Evolutionary conservation across 2,329 filamentous ascomycete genomes (phyloP).

Genomic region (Hypoxylon sp.): DNA sequence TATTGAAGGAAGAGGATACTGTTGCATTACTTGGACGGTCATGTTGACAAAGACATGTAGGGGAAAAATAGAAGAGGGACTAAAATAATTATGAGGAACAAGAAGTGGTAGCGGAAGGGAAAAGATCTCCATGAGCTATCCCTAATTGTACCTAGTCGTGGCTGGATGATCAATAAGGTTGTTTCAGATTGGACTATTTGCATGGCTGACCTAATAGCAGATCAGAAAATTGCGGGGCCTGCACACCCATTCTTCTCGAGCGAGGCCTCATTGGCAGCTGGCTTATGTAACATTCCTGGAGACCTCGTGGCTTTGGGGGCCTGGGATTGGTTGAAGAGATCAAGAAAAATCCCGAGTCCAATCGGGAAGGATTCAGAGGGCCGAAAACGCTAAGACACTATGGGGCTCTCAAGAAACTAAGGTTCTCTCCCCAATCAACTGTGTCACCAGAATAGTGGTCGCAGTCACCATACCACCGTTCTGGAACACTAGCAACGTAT

Average conservation of each 20-base stretch:
- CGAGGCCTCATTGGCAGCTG: slow-evolving; percentile 16
- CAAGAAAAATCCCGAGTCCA: slow-evolving; percentile 40
- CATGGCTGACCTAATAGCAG: slow-evolving; percentile 21
- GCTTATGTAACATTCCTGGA: slow-evolving; percentile 37
- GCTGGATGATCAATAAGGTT: slow-evolving; percentile 28
- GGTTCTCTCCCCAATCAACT: slow-evolving; percentile 35
- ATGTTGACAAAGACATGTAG: slow-evolving; percentile 2
- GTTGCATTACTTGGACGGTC: slow-evolving; percentile 8
- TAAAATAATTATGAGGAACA: slow-evolving; percentile 12
- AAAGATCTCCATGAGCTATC: slow-evolving; percentile 12
- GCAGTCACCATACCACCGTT: slow-evolving; percentile 29
- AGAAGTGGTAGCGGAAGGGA: background rate
- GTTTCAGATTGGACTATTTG: slow-evolving; percentile 23
- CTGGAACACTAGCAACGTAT: slow-evolving; percentile 34
- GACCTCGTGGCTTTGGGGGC: slow-evolving; percentile 35
- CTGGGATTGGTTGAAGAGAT: slow-evolving; percentile 29
- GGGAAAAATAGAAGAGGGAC: slow-evolving; percentile 24
- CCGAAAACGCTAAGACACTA: slow-evolving; percentile 24
- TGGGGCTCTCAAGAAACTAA: slow-evolving; percentile 26
- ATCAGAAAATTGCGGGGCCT: background rate
- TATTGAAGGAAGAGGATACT: slow-evolving; percentile 16
- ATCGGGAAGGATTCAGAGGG: slow-evolving; percentile 40
- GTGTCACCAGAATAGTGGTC: slow-evolving; percentile 36
- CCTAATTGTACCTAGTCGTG: slow-evolving; percentile 2
- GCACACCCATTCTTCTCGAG: slow-evolving; percentile 6